These are phyloP conservation scores for Prunus armeniaca DNA, from an alignment of 306 rosid genomes.

Conservation along the genomic window DNA sequence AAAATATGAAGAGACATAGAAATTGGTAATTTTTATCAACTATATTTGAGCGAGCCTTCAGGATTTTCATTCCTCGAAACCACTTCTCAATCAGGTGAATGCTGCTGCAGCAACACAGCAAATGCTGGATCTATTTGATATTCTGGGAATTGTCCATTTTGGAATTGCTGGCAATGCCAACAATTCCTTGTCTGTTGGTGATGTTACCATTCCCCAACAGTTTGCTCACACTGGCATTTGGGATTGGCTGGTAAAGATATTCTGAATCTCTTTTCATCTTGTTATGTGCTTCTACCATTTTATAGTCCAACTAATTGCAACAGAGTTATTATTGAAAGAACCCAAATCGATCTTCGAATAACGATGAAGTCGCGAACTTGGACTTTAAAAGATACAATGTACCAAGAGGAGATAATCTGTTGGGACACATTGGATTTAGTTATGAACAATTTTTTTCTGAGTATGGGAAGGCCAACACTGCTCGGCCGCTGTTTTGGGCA, in stretches of 20 bases:
- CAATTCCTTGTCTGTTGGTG: constrained; percentile 47
- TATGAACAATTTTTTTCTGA: constrained; percentile 32
- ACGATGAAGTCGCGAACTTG: constrained; percentile 10
- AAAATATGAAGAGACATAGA: background rate
- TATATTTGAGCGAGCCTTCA: background rate
- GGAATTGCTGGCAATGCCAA: constrained; percentile 52
- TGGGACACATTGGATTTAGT: constrained; percentile 34
- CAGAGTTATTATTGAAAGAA: constrained; percentile 11
- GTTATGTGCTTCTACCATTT: background rate
- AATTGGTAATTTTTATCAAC: background rate
- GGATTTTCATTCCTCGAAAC: background rate
- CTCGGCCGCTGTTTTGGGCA: constrained; percentile 30
- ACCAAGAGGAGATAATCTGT: constrained; percentile 33
- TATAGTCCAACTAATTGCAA: background rate
- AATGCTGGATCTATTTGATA: constrained; percentile 44
- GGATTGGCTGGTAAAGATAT: constrained; percentile 42
- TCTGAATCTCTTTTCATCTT: background rate
- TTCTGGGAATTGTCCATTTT: constrained; percentile 45
- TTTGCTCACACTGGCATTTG: constrained; percentile 42
- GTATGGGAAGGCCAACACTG: constrained; percentile 19
- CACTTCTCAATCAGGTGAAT: constrained; percentile 28
- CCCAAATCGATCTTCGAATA: constrained; percentile 25
- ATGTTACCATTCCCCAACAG: constrained; percentile 43
- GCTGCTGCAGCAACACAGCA: constrained; percentile 50
- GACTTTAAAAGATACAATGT: constrained; percentile 31